Percentiles rank a stretch among this genome's conserved stretches.
phyloP scores from a whole-genome alignment of 345 rosid species.

The Bruguiera sexangula region DNA sequence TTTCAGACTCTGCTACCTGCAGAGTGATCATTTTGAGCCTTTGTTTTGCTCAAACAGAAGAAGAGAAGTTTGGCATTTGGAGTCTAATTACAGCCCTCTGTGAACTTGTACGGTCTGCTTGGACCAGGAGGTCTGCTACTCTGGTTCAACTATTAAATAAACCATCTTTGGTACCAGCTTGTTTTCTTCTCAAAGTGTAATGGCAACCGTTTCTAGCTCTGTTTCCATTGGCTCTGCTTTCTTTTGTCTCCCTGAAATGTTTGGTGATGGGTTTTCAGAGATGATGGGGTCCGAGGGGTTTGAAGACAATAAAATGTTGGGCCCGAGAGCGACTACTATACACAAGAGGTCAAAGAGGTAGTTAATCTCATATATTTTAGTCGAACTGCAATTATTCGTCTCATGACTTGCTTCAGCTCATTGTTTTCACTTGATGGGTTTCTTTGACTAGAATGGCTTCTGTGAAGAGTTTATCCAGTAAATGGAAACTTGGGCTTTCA shows the following conservation, averaged over 20 bases:
- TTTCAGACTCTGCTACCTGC: conserved; percentile 33
- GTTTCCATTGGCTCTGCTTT: conserved; percentile 6
- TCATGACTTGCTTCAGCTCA: conserved; percentile 15
- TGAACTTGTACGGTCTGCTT: conserved; percentile 17
- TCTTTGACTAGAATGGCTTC: conserved; percentile 32
- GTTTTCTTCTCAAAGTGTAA: conserved; percentile 17
- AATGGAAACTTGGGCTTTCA: conserved; percentile 20
- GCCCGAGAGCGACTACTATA: conserved; percentile 40
- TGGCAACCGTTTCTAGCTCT: conserved; percentile 25
- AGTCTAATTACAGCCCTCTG: conserved; percentile 17
- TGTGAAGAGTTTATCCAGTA: conserved; percentile 8
- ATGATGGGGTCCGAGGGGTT: conserved; percentile 60
- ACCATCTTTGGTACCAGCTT: conserved; percentile 18
- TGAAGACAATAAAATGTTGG: conserved; percentile 49
- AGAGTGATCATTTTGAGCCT: conserved; percentile 24
- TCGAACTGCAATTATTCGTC: conserved; percentile 25
- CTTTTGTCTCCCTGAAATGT: conserved; percentile 9
- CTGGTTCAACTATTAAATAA: conserved; percentile 20
- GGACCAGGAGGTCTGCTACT: conserved; percentile 7
- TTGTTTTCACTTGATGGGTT: conserved; percentile 28
- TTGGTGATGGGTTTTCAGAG: conserved; percentile 28
- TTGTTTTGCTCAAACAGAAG: conserved; percentile 19
- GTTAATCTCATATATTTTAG: conserved; percentile 19
- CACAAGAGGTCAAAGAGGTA: conserved; percentile 96
- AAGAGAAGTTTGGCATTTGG: conserved; percentile 33